Evolutionary conservation across 116 monocot genomes (phyloP), one percentile per base, ranked within the genome.

Genomic region (Dioscorea cayenensis): DNA sequence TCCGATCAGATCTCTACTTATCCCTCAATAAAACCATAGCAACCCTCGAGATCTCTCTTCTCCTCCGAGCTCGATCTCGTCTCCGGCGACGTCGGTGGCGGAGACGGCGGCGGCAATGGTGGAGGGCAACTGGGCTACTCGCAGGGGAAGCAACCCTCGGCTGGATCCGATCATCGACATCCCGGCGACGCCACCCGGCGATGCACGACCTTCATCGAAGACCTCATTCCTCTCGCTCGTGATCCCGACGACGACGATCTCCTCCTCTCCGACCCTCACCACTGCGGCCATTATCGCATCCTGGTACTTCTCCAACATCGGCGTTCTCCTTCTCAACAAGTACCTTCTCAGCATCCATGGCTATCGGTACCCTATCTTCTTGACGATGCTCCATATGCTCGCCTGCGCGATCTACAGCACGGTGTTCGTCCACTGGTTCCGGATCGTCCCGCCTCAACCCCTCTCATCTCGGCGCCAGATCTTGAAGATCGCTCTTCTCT

Each of bases 221-320:
- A 75, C 60, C 23, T 76, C 73, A 29, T 75, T 66, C 73, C 66
- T 27, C 20, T 72, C 72, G 13, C 28, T 60, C 10, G 27, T 19
- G 62, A 43, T 20, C 52, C 66, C 43, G 7, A 14, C 27, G 22
- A 48, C 22, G 49, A 3, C 66, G 71, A 11, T 19, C 27, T 20
- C 59, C 22, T 28, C 66, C 7, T 77, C 83, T 50, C 55, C 83
- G 48, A 35, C 76, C 49, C 51, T 79, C 68, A 64, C 75, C 66
- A 91, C 91, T 29, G 84, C 78, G 23, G 37, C 83, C 71, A 77
- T 81, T 72, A 91, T 95, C 79, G 80, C 75, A n/a, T 65, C 86
- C 22, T 95, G 95, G 95, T 95, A 95, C 79, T 69, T 78, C 67
- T 95, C 91, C 72, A 95, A 95, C 84, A 95, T 95, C 78, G 91